Evolutionary conservation across 1,139 yeast genomes (phyloP), one percentile per base, ranked within the genome.

Genomic region (Lodderomyces orthopsilosis): DNA sequence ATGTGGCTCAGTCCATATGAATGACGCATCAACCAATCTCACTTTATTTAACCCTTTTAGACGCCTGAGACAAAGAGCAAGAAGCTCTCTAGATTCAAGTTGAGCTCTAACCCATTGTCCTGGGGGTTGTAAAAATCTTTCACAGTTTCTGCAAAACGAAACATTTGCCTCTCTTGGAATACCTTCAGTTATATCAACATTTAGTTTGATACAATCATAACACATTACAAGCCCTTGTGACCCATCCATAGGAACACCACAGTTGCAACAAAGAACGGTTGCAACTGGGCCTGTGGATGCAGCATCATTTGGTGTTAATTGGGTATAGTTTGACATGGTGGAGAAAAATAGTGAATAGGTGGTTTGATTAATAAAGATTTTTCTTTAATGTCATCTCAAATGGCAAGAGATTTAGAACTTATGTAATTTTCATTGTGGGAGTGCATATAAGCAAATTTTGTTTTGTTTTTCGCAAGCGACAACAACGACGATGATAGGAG

Each of bases 1-100:
- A 65, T 93, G 99, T 1, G 99, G 98, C 66, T 93, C 99, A 1
- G 99, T 93, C 99, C 99, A 93, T 50, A 93, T 83, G 58, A 93
- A 93, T 4, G 91, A 79, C 6, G 98, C 98, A 69, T 94, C 98
- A 26, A 91, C 81, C 48, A 93, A 74, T 53, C 98, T 76, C 41
- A 91, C 94, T 58, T 89, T 90, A 51, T 80, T 84, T 54, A 94
- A 74, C 43, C 98, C 98, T 57, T 85, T 88, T 54, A 94, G 75
- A 62, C 94, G 79, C 64, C 94, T 81, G 54, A 93, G 72, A 72
- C 98, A 87, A 42, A 94, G 68, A 1, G 98, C 98, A 51, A 93
- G 71, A 42, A 94, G 74, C 63, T 93, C 98, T 63, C 98, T 75
- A 26, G 95, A 85, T 67, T 94, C 98, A 43, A 93, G 76, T 53